phyloP scores from a whole-genome alignment of 2,329 filamentous ascomycete species.

The Alternaria sp. region DNA sequence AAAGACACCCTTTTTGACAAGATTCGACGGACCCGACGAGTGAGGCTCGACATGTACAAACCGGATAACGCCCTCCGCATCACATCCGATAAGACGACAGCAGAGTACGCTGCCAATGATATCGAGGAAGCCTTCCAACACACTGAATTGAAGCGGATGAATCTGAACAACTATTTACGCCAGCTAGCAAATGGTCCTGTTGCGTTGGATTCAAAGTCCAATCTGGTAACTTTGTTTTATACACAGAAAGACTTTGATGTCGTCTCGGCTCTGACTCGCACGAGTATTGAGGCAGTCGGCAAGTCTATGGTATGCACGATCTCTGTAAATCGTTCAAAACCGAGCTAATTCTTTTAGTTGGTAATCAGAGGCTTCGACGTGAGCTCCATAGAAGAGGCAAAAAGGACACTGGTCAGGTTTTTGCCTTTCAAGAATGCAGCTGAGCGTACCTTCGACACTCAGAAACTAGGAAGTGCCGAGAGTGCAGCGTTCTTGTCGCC shows the following conservation, averaged over 20 bases:
- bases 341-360: slow-evolving; percentile 25
- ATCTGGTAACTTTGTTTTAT: slow-evolving; percentile 18
- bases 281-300: slow-evolving; percentile 24
- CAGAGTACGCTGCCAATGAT: slow-evolving; percentile 46
- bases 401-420: slow-evolving; percentile 35
- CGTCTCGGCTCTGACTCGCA: slow-evolving; percentile 31
- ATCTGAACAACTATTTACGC: slow-evolving; percentile 29
- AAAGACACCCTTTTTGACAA: slow-evolving; percentile 31
- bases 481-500: slow-evolving; percentile 25
- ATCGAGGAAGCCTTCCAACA: slow-evolving; percentile 33
- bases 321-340: not conserved
- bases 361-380: slow-evolving; percentile 36
- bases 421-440: slow-evolving; percentile 27
- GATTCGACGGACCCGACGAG: slow-evolving; percentile 36
- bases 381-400: slow-evolving; percentile 33
- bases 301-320: slow-evolving; percentile 24
- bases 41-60: slow-evolving; percentile 37
- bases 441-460: slow-evolving; percentile 26
- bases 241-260: slow-evolving; percentile 21
- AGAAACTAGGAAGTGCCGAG: slow-evolving; percentile 16
- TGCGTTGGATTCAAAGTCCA: not conserved
- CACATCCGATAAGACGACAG: slow-evolving; percentile 45
- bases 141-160: slow-evolving; percentile 21
- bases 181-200: slow-evolving; percentile 14
- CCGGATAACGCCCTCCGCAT: slow-evolving; percentile 41